Evolutionary conservation across 805 yeast species (phyloP).

Genomic region (Kodamaea nitidulidarum): DNA sequence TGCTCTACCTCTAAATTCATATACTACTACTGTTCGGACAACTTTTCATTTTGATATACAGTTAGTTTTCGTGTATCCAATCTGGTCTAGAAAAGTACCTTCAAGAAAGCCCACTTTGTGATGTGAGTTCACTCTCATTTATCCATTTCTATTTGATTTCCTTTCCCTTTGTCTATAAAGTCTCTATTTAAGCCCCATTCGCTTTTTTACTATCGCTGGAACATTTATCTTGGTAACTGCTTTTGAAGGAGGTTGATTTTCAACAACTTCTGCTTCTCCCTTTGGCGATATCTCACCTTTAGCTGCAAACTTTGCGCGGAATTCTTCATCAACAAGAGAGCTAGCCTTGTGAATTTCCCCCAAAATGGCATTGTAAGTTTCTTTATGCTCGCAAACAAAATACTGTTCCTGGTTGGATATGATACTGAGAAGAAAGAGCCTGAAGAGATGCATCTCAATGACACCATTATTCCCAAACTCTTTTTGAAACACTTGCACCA

Average conservation of each 20-base stretch:
- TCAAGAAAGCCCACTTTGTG: too few relatives aligned
- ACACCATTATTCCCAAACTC: slow-evolving; percentile 5
- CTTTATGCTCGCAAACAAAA: slow-evolving; percentile 5
- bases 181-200: slow-evolving; percentile 10
- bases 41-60: too few relatives aligned
- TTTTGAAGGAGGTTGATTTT: slow-evolving; percentile 1
- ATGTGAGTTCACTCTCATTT: too few relatives aligned
- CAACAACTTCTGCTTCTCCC: not conserved
- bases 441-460: slow-evolving; percentile 7
- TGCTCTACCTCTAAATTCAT: too few relatives aligned
- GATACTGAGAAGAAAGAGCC: slow-evolving; percentile 13
- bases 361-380: slow-evolving; percentile 6
- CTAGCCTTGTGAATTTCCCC: slow-evolving; percentile 6
- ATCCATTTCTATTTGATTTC: too few relatives aligned
- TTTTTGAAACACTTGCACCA: not conserved
- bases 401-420: slow-evolving; percentile 11
- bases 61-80: too few relatives aligned
- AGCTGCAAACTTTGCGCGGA: slow-evolving; percentile 11
- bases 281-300: not conserved
- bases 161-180: not conserved
- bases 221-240: slow-evolving; percentile 9
- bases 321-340: slow-evolving; percentile 8
- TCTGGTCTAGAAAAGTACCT: too few relatives aligned
- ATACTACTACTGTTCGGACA: too few relatives aligned
- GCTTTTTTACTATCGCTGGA: slow-evolving; percentile 14